Percentiles rank a stretch among this genome's conserved stretches.
Evolutionary conservation across 345 rosid genomes (phyloP).

Genomic region (Erodium maritimum): DNA sequence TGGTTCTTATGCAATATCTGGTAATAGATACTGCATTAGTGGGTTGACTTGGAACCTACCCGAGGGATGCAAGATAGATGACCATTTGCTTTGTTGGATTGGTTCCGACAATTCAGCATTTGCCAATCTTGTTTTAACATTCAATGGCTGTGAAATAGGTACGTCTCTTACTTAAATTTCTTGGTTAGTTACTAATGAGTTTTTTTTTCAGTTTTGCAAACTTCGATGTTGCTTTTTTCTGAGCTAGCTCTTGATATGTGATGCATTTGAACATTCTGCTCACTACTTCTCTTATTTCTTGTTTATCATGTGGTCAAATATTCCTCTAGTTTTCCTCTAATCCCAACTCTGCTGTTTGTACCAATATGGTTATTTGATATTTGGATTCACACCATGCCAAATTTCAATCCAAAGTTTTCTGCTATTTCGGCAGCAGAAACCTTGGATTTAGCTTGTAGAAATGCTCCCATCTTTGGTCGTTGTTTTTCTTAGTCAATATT

Average conservation of each 20-base stretch:
- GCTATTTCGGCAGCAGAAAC: too few relatives aligned
- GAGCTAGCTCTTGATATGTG: neutral
- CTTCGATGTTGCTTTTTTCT: neutral
- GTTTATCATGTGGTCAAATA: neutral
- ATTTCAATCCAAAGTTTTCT: too few relatives aligned
- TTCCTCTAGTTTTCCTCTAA: neutral
- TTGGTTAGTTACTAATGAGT: neutral
- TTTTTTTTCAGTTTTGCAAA: neutral
- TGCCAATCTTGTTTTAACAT: slow-evolving; percentile 66
- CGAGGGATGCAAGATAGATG: slow-evolving; percentile 50
- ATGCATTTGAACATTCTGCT: neutral
- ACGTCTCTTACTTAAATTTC: slow-evolving; percentile 6
- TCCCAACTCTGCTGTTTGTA: neutral
- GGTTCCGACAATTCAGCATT: slow-evolving; percentile 75
- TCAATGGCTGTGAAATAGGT: slow-evolving; percentile 82
- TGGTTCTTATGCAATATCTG: slow-evolving; percentile 14
- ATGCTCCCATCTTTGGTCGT: too few relatives aligned
- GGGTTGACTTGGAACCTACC: slow-evolving; percentile 75
- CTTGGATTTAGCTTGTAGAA: too few relatives aligned
- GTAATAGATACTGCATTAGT: slow-evolving; percentile 37
- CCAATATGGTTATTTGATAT: too few relatives aligned
- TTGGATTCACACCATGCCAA: neutral
- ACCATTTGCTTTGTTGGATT: slow-evolving; percentile 61
- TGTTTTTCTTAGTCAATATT: too few relatives aligned
- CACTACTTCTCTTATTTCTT: slow-evolving; percentile 1